A percentile compares a stretch with the other conserved stretches of the same genome.
Conservation (phyloP, 2,329 filamentous ascomycete genomes). For the Aspergillus sp. region DNA sequence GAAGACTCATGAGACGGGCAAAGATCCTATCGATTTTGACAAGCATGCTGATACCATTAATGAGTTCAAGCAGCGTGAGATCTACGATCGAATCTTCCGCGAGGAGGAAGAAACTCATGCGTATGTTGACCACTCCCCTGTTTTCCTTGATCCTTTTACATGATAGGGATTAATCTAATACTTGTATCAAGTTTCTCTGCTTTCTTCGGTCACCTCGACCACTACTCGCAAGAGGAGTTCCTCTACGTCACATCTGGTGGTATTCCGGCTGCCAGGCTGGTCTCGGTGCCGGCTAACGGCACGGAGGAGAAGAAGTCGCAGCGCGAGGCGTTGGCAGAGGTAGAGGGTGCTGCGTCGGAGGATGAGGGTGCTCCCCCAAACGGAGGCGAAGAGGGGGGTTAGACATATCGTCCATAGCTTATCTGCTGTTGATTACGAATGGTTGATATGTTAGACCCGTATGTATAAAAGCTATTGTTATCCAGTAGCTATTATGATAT, state of each 20-base stretch:
- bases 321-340: conserved; percentile 34
- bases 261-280: conserved; percentile 59
- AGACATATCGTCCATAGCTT: neutral
- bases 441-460: neutral
- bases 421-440: neutral
- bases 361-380: conserved; percentile 25
- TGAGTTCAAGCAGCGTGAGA: conserved; percentile 87
- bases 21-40: conserved; percentile 73
- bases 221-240: conserved; percentile 71
- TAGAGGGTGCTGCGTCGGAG: conserved; percentile 34
- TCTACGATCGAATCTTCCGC: conserved; percentile 87
- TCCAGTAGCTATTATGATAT: too few species aligned
- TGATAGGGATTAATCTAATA: conserved; percentile 3
- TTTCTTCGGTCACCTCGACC: conserved; percentile 79
- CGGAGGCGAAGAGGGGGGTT: neutral
- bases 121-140: conserved; percentile 57
- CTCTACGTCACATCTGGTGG: conserved; percentile 73
- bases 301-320: conserved; percentile 26
- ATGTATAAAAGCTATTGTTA: neutral
- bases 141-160: neutral
- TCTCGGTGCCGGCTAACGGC: conserved; percentile 5
- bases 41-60: conserved; percentile 77
- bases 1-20: conserved; percentile 58
- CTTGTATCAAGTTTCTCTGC: conserved; percentile 64
- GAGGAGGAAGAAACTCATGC: conserved; percentile 85